Percentiles rank a stretch among this genome's conserved stretches.
Conservation (phyloP, 2,329 filamentous ascomycete species). For the Fusarium secorum region DNA sequence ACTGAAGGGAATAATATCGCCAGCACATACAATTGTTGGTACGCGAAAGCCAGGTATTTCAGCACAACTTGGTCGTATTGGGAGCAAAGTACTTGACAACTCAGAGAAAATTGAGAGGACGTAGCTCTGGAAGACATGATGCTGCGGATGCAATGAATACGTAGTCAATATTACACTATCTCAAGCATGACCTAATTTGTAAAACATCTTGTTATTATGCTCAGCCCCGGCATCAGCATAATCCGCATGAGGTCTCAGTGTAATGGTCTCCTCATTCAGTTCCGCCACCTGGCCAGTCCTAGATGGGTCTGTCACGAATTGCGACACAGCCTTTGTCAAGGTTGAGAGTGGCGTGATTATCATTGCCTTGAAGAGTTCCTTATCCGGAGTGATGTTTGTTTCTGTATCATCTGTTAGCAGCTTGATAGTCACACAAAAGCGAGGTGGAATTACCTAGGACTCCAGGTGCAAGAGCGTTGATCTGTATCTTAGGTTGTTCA, state of each 20-base stretch:
- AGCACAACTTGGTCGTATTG: neutral
- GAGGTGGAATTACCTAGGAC: neutral
- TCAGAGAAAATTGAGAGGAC: rapidly evolving
- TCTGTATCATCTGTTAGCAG: neutral
- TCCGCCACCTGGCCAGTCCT: neutral
- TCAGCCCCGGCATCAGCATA: neutral
- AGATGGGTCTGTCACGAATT: neutral
- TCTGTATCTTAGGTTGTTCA: neutral
- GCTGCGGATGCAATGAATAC: rapidly evolving
- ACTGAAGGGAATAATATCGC: rapidly evolving
- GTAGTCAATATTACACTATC: rapidly evolving
- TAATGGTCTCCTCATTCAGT: neutral
- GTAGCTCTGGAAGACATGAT: rapidly evolving
- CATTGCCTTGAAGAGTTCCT: neutral
- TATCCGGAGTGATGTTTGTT: neutral
- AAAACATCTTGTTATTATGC: slow-evolving; percentile 8
- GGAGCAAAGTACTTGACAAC: rapidly evolving
- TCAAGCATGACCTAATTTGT: neutral
- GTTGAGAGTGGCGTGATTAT: neutral
- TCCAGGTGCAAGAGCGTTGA: slow-evolving; percentile 5
- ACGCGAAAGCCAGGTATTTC: rapidly evolving
- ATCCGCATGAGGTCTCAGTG: neutral
- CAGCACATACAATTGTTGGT: rapidly evolving
- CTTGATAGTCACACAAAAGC: rapidly evolving
- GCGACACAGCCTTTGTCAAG: neutral